Evolutionary conservation across 2,329 filamentous ascomycete species (phyloP).

Genomic region (Aschersonia sp.): DNA sequence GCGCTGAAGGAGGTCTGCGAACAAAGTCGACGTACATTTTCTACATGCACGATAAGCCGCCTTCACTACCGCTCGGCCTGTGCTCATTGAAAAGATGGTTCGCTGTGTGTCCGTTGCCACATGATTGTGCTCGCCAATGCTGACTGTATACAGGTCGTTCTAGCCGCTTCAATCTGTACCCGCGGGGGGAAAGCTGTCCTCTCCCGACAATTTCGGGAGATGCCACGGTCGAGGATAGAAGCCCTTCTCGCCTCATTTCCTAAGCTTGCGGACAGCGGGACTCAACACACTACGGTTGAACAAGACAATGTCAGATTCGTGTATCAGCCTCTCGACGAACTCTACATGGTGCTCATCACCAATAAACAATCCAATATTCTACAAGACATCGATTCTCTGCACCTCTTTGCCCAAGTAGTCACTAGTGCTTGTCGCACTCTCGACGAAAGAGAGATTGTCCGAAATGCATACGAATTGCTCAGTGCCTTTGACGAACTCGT

Average conservation of each 20-base stretch:
- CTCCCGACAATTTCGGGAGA: conserved; percentile 94
- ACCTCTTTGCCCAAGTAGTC: conserved; percentile 94
- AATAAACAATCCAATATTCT: conserved; percentile 99
- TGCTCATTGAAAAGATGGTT: conserved; percentile 23
- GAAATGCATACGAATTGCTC: conserved; percentile 90
- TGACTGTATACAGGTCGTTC: conserved; percentile 58
- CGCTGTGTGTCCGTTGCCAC: conserved; percentile 1
- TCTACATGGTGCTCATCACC: conserved; percentile 99
- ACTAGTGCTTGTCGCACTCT: conserved; percentile 91
- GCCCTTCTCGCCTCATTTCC: conserved; percentile 92
- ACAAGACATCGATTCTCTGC: conserved; percentile 96
- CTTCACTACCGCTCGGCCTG: conserved; percentile 2
- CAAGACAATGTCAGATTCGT: conserved; percentile 99
- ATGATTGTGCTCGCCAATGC: background rate
- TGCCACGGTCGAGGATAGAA: conserved; percentile 92
- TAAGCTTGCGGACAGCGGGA: conserved; percentile 89
- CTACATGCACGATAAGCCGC: background rate
- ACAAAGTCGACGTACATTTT: background rate
- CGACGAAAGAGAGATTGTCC: conserved; percentile 88
- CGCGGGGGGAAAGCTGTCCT: conserved; percentile 96
- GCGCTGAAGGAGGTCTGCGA: background rate
- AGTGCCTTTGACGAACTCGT: conserved; percentile 97
- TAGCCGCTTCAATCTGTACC: conserved; percentile 97
- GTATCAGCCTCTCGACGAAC: conserved; percentile 95
- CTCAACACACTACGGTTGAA: conserved; percentile 95